These are phyloP conservation scores for Cladophialophora exuberans DNA, from an alignment of 2,329 filamentous ascomycete species.

Conservation along the genomic window DNA sequence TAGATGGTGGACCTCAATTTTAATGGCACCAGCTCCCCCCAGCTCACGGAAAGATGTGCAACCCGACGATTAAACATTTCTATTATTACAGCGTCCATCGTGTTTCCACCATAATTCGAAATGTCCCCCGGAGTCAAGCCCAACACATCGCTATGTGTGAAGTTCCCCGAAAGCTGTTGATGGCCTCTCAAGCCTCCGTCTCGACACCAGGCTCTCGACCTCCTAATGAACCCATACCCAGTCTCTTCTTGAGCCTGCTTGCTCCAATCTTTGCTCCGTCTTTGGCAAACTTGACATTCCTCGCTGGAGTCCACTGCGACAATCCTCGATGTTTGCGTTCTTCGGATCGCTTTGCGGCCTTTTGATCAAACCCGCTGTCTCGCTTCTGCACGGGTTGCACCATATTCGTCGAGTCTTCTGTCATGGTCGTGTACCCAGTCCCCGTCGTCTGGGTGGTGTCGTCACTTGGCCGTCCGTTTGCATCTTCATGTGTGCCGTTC, in stretches of 20 bases:
- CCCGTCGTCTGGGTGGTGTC: constrained; percentile 48
- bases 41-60: too few relatives aligned
- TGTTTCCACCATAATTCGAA: too few relatives aligned
- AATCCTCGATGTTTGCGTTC: constrained; percentile 84
- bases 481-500: constrained; percentile 26
- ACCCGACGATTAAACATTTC: too few relatives aligned
- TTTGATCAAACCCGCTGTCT: constrained; percentile 37
- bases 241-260: constrained; percentile 73
- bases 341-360: constrained; percentile 54
- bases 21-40: too few relatives aligned
- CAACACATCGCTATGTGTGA: too few relatives aligned
- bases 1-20: too few relatives aligned
- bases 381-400: constrained; percentile 25
- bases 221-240: constrained; percentile 66
- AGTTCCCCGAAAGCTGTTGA: too few relatives aligned
- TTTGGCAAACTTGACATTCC: constrained; percentile 85
- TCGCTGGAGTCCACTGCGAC: constrained; percentile 93
- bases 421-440: constrained; percentile 36
- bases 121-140: too few relatives aligned
- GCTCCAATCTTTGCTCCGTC: constrained; percentile 81
- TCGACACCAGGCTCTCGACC: constrained; percentile 88
- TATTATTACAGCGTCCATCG: too few relatives aligned
- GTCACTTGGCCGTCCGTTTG: constrained; percentile 32
- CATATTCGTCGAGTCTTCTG: constrained; percentile 22
- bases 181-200: constrained; percentile 59